A percentile compares a stretch with the other conserved stretches of the same genome.
phyloP scores from a whole-genome alignment of 371 early-diverging fungal genomes.

The Mucor piriformis region DNA sequence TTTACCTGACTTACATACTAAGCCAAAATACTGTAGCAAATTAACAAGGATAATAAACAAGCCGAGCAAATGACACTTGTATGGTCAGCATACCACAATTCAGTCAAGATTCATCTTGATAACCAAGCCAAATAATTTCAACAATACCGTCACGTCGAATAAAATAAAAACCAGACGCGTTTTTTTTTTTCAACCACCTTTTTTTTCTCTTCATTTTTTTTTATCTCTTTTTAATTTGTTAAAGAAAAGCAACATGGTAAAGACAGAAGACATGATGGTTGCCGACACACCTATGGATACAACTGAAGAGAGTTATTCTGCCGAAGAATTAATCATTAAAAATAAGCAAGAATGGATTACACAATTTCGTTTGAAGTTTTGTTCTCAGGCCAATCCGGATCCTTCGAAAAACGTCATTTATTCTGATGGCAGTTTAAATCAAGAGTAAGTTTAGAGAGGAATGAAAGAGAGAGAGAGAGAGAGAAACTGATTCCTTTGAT shows the following conservation, averaged over 20 bases:
- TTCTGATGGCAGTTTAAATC: conserved; percentile 82
- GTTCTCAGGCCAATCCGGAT: conserved; percentile 78
- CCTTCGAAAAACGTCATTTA: conserved; percentile 81
- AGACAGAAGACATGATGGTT: background rate
- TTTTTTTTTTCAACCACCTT: conserved; percentile 1
- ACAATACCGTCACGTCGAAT: background rate
- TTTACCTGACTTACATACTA: background rate
- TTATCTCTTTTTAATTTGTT: background rate
- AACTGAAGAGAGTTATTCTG: background rate
- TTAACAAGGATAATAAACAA: conserved; percentile 22
- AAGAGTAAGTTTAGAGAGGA: conserved; percentile 85
- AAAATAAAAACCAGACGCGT: background rate
- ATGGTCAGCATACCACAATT: conserved; percentile 30
- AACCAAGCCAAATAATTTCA: conserved; percentile 12
- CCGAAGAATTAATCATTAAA: background rate
- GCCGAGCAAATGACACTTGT: conserved; percentile 17
- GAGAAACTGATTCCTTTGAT: background rate
- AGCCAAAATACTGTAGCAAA: background rate
- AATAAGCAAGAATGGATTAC: conserved; percentile 81
- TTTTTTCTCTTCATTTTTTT: background rate
- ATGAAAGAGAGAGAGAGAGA: too few species aligned
- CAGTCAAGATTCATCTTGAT: conserved; percentile 30
- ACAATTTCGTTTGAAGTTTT: conserved; percentile 80
- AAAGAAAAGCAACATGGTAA: background rate
- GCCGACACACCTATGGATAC: background rate